Base-by-base conservation (phyloP, 768 basidiomycete genomes). In the Russula earlei region DNA sequence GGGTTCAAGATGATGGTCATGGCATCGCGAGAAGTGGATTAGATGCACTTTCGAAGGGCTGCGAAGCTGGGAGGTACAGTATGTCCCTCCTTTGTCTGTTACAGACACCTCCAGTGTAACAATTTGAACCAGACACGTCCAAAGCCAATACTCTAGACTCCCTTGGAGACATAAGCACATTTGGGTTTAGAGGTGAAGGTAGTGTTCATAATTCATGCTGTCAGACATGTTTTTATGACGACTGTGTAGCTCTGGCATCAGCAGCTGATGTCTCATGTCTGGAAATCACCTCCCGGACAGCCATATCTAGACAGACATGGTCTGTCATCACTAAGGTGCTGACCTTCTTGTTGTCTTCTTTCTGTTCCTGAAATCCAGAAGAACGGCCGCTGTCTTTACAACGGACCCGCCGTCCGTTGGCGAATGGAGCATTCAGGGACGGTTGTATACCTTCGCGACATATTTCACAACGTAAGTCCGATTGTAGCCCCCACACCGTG, bases 111-210 rank as follows among this genome's bases (percentile, higher is more conserved):
- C 25, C 27, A 31, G 53, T 34, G 31, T 19, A 31, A 37, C 17
- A n/a, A n/a, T 53, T 34, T 24, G 51, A 31, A 27, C 19, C 65
- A 91, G 89, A 76, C 56, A 85, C 86, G 5, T 91, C 88, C 4
- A 92, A 92, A 69, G 74, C 76, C 22, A 83, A 84, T 66, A 69
- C 71, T 1, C 67, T 72, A 37, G 72, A 74, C 47, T 75, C 78
- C 1, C 65, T 84, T 50, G 75, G 76, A 53, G 69, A 75, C 4
- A 63, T 77, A 38, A 75, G 77, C 14, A 85, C 86, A 3, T 94
- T 92, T 71, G 93, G 94, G 0, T 95, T 91, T 71, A 81, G 94
- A 62, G 93, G 94, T 36, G 94, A 97, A 86, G 92, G 93, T 89
- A 63, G 17, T 59, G 27, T n/a, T 57, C 22, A 20, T 24, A 12